phyloP scores from a whole-genome alignment of 2,329 filamentous ascomycete species.

The Xylaria sp. region DNA sequence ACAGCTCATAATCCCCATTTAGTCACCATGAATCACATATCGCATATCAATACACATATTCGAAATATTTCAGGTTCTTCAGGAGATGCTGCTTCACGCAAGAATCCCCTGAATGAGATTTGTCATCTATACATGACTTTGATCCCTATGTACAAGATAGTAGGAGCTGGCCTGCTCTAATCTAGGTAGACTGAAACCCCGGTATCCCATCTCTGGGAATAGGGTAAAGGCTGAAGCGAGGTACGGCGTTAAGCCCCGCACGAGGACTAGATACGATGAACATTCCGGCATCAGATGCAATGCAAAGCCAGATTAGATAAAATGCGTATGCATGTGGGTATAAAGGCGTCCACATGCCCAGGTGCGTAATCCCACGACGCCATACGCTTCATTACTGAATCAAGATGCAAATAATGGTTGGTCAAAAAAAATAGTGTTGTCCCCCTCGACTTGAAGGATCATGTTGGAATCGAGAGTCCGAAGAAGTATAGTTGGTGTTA shows the following conservation, averaged over 20 bases:
- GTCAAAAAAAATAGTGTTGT: background rate
- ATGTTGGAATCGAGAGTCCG: background rate
- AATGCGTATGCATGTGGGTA: conserved; percentile 21
- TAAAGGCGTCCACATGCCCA: conserved; percentile 20
- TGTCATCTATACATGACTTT: conserved; percentile 24
- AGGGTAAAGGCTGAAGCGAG: background rate
- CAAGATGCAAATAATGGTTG: conserved; percentile 17
- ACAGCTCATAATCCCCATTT: conserved; percentile 18
- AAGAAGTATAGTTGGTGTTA: background rate
- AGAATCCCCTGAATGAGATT: conserved; percentile 13
- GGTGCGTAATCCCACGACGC: conserved; percentile 25
- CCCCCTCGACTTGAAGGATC: background rate
- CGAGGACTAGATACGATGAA: conserved; percentile 8
- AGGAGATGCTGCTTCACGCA: conserved; percentile 12
- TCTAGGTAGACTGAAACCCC: conserved; percentile 2
- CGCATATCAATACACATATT: conserved; percentile 3
- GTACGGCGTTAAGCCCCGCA: background rate
- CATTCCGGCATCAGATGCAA: conserved; percentile 6
- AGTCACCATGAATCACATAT: background rate
- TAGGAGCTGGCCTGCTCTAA: conserved; percentile 14
- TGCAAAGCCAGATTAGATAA: conserved; percentile 6
- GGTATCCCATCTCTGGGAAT: background rate
- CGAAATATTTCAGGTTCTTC: background rate
- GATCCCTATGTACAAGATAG: conserved; percentile 19
- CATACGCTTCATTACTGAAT: conserved; percentile 33